Evolutionary conservation across 164 flowering plant species (phyloP), one percentile per base, ranked within the genome.

Genomic region (Chimonanthus praecox): DNA sequence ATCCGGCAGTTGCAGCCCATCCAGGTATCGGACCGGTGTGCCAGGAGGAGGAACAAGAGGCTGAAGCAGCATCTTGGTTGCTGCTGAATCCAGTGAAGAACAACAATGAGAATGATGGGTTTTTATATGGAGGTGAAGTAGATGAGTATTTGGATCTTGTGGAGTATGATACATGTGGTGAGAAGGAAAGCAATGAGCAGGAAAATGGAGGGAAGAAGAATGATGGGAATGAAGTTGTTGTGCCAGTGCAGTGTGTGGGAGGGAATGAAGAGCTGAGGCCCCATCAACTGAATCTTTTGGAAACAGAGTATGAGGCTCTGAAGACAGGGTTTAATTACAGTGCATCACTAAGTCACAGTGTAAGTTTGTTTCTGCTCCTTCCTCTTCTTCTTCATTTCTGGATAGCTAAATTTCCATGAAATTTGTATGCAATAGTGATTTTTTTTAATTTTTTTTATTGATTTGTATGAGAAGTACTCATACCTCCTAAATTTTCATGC

Each of bases 61-160:
- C 86, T n/a, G 96, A 89, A 66, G 88, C 91, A 0, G 87, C 85
- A 3, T 90, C 97, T 3, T 92, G 96, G 95, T 67, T 92, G 80
- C 70, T 89, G 78, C 78, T 83, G 1, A 90, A 90, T 69, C 88
- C 87, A 4, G 81, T 84, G 65, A 82, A 86, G 72, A 84, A 64
- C 62, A 72, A 67, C 49, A 69, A 72, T 49, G 69, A 78, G 16
- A 77, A n/a, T 61, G 80, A 83, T 74, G 92, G 87, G 43, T 74
- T 77, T 20, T 64, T 83, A 75, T 83, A 85, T 47, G 64, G 54
- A 21, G 90, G 86, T 60, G 94, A 85, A 58, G 88, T 80, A 3
- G 94, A 90, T 67, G 89, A 90, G 84, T 90, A 88, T 71, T 78
- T 92, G 83, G 93, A 92, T 68, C 81, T 89, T 47, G 85, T 80